Base-by-base conservation (phyloP, 495 filamentous ascomycete species). In the Parachaetomium inaequale region DNA sequence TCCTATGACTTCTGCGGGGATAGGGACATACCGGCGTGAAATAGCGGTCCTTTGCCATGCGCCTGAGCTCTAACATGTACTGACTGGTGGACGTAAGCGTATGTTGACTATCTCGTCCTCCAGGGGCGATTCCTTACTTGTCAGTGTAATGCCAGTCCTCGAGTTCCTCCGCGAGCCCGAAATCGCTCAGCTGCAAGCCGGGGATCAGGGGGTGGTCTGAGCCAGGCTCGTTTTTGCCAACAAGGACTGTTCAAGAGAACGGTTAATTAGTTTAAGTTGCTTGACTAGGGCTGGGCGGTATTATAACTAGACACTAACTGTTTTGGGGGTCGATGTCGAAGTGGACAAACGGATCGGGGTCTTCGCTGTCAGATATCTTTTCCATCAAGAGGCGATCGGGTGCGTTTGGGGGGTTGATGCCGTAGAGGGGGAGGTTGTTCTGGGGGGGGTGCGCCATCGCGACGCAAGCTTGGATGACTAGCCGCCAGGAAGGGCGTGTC, bases 321-420 rank as follows among this genome's bases (percentile, higher is more conserved):
- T 63, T 63, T 1, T 43, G 21, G 17, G 61, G 43, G 34, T 63
- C 61, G 19, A 63, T 63, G 42, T 63, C 54, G 21, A 63, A 63
- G 45, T 63, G 61, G 2, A 54, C 19, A n/a, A n/a, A n/a, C n/a
- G 19, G 25, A 25, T 31, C 19, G 25, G 10, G 19, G 5, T 47
- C 21, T 23, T 7, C n/a, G 3, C 14, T 8, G 8, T 47, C 6
- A 19, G 45, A 21, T 12, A 47, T 25, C 21, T 14, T 2, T 47
- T 47, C 45, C 36, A 40, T 40, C 12, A 40, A 40, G 36, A 15
- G 17, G 36, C 12, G 12, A 40, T 12, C 36, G 17, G 14, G 36
- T 5, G n/a, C 14, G 36, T 40, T 40, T 12, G 14, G 17, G 36
- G 17, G 36, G 36, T 40, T 10, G 2, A 17, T 40, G 36, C 10